These are phyloP conservation scores for Neurospora sp. DNA, from an alignment of 2,329 filamentous ascomycete genomes.

Conservation along the genomic window DNA sequence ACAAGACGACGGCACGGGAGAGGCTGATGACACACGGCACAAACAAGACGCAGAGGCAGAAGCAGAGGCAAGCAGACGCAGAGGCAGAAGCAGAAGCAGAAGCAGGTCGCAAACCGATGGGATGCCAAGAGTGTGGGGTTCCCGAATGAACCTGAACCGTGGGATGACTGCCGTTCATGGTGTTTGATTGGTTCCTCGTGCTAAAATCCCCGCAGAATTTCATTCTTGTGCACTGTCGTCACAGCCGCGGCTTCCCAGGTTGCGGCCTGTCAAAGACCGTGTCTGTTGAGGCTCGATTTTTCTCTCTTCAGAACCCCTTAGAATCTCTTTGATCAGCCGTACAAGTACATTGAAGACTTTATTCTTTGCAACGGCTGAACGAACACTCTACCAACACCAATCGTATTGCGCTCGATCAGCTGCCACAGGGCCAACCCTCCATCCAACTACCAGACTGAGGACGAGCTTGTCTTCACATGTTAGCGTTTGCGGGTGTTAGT, in stretches of 20 bases:
- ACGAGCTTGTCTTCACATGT: neutral
- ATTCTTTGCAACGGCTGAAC: neutral
- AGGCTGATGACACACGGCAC: neutral
- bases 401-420: neutral
- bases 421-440: neutral
- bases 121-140: neutral
- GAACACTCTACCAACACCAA: neutral
- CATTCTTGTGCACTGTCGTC: neutral
- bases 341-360: neutral
- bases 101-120: neutral
- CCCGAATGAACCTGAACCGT: neutral
- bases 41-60: neutral
- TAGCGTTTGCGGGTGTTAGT: neutral
- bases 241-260: neutral
- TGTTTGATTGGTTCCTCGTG: neutral
- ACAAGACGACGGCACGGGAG: neutral
- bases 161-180: neutral
- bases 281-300: neutral
- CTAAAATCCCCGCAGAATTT: neutral
- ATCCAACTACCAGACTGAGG: neutral
- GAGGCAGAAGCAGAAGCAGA: neutral
- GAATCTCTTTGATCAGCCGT: neutral
- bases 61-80: neutral
- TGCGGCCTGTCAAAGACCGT: neutral
- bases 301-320: neutral